Evolutionary conservation across 2,329 filamentous ascomycete genomes (phyloP).

Genomic region (Parafenestella ontariensis): DNA sequence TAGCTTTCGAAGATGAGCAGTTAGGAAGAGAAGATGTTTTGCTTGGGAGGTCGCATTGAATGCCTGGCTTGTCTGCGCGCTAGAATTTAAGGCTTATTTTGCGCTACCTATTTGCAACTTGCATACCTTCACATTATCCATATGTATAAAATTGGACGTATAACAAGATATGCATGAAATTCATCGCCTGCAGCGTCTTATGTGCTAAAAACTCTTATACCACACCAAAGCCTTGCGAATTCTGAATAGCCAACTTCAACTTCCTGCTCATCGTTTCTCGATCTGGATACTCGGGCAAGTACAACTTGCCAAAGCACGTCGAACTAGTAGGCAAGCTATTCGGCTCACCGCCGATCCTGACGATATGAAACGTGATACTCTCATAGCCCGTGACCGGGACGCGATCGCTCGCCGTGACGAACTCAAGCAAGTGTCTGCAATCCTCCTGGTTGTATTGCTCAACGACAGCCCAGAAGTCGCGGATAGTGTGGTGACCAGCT

Average conservation of each 20-base stretch:
- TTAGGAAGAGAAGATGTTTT: no score
- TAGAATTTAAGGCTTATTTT: no score
- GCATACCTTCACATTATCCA: no score
- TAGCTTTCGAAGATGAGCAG: no score
- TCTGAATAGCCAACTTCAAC: slow-evolving; percentile 83
- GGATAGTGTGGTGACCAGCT: slow-evolving; percentile 70
- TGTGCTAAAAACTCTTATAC: slow-evolving; percentile 19
- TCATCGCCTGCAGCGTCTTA: no score
- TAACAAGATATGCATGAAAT: no score
- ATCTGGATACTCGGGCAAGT: slow-evolving; percentile 82
- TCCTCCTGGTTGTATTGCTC: slow-evolving; percentile 70
- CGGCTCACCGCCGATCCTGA: slow-evolving; percentile 72
- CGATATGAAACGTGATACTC: slow-evolving; percentile 83
- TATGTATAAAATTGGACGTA: no score
- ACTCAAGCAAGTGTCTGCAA: slow-evolving; percentile 81
- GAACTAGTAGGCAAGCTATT: slow-evolving; percentile 78
- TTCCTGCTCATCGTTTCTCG: slow-evolving; percentile 75
- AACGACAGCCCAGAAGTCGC: slow-evolving; percentile 85
- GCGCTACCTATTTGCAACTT: no score
- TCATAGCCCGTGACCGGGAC: slow-evolving; percentile 86
- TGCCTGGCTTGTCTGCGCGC: no score
- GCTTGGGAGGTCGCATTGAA: no score
- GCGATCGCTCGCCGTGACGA: slow-evolving; percentile 91
- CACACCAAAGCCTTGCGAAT: slow-evolving; percentile 83
- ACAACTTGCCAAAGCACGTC: slow-evolving; percentile 89